Percentiles rank a stretch among this genome's conserved stretches.
Conservation (phyloP, 148 eudicot species). For the Silene uniflora region DNA sequence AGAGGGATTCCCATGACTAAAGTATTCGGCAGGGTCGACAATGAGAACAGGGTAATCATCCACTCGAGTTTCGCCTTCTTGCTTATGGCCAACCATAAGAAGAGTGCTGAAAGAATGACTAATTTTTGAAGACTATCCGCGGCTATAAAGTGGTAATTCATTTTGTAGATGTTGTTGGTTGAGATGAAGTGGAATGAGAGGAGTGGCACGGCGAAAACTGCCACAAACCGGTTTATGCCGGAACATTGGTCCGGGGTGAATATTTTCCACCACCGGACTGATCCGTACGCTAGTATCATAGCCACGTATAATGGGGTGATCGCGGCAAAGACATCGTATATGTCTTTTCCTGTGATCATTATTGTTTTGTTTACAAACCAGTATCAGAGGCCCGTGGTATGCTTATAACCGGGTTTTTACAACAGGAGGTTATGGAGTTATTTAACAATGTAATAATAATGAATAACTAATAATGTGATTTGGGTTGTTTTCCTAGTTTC, state of each 20-base stretch:
- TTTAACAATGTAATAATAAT: neutral
- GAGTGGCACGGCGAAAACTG: constrained; percentile 84
- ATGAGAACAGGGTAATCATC: constrained; percentile 86
- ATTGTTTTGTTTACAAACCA: neutral
- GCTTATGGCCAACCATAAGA: constrained; percentile 56
- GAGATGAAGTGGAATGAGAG: constrained; percentile 96
- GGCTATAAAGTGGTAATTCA: constrained; percentile 91
- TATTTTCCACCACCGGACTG: constrained; percentile 96
- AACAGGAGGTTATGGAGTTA: neutral
- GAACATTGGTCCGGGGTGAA: constrained; percentile 98
- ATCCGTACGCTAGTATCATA: constrained; percentile 90
- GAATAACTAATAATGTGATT: neutral
- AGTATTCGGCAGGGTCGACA: constrained; percentile 88
- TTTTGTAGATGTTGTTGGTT: constrained; percentile 66
- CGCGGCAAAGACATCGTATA: constrained; percentile 86
- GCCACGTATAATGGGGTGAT: constrained; percentile 83
- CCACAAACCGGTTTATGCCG: constrained; percentile 93
- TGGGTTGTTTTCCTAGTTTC: neutral
- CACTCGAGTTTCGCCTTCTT: constrained; percentile 74
- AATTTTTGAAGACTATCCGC: constrained; percentile 81
- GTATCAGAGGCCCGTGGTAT: neutral
- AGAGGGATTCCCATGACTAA: constrained; percentile 95
- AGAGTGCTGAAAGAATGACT: constrained; percentile 54
- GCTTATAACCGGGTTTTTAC: neutral
- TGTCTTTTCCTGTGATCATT: constrained; percentile 89